A percentile compares a stretch with the other conserved stretches of the same genome.
These are phyloP conservation scores for Colletotrichum sp. DNA, from an alignment of 2,329 filamentous ascomycete genomes.

Conservation along the genomic window DNA sequence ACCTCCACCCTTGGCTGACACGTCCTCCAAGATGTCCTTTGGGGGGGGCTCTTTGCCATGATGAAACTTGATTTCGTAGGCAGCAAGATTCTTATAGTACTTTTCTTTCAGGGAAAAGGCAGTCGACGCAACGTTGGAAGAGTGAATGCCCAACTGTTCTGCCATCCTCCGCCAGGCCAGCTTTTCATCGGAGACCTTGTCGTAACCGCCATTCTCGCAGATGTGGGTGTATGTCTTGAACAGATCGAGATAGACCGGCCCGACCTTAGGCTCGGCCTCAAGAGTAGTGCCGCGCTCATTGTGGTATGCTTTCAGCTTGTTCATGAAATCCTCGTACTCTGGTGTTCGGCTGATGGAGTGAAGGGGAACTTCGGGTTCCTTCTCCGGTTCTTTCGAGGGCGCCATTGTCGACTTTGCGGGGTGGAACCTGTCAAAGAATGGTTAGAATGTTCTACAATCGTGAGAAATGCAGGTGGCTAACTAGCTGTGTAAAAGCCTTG, in stretches of 20 bases:
- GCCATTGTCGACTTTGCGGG: neutral
- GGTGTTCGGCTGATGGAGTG: slow-evolving; percentile 63
- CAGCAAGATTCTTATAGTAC: slow-evolving; percentile 88
- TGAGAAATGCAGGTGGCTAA: neutral
- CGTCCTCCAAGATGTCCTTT: slow-evolving; percentile 86
- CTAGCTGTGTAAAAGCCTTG: neutral
- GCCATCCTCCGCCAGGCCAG: slow-evolving; percentile 85
- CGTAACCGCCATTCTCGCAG: slow-evolving; percentile 80
- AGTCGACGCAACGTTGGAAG: slow-evolving; percentile 78
- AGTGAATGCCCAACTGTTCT: slow-evolving; percentile 75
- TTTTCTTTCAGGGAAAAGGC: slow-evolving; percentile 86
- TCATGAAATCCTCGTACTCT: slow-evolving; percentile 82
- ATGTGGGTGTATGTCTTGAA: slow-evolving; percentile 81
- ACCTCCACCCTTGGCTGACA: slow-evolving; percentile 82
- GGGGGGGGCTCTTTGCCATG: slow-evolving; percentile 84
- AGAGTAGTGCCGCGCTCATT: slow-evolving; percentile 79
- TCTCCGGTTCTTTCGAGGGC: neutral
- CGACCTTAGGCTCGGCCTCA: slow-evolving; percentile 83
- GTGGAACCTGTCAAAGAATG: neutral
- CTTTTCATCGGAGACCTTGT: slow-evolving; percentile 82
- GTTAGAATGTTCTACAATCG: neutral
- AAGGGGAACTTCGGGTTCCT: slow-evolving; percentile 27
- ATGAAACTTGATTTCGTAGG: slow-evolving; percentile 82
- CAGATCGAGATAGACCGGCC: slow-evolving; percentile 77
- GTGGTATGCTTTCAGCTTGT: slow-evolving; percentile 75